Evolutionary conservation across 192 early-diverging fungal genomes (phyloP).

Genomic region (Umbelopsis sp.): DNA sequence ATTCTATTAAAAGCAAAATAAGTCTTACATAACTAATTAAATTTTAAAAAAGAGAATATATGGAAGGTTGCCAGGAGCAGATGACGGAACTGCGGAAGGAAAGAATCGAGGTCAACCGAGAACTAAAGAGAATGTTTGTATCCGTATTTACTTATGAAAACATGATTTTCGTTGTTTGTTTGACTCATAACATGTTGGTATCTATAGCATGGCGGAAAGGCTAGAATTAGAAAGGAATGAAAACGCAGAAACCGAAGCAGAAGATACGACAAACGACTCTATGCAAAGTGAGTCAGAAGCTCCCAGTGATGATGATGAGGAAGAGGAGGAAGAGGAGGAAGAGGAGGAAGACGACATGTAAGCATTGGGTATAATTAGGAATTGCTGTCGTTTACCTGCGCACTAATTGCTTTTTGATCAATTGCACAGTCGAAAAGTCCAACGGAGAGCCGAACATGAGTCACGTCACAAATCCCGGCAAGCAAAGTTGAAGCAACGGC

Average conservation of each 20-base stretch:
- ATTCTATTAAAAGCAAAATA: too few species aligned
- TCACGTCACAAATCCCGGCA: constrained; percentile 45
- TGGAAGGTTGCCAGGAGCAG: constrained; percentile 74
- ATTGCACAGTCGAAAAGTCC: constrained; percentile 11
- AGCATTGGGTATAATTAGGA: not conserved
- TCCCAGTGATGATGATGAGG: constrained; percentile 30
- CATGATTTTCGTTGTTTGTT: not conserved
- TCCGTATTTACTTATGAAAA: not conserved
- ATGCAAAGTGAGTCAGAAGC: constrained; percentile 18
- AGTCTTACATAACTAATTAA: too few species aligned
- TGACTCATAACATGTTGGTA: not conserved
- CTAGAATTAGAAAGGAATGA: constrained; percentile 46
- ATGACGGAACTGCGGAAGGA: constrained; percentile 74
- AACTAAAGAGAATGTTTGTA: constrained; percentile 65
- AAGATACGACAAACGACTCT: not conserved
- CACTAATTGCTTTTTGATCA: too few species aligned
- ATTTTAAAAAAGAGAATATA: constrained; percentile 56
- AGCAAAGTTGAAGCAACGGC: constrained; percentile 45
- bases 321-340: constrained; percentile 39
- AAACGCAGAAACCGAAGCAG: not conserved
- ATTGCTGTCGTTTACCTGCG: too few species aligned
- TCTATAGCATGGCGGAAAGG: constrained; percentile 34
- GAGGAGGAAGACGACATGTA: constrained; percentile 34
- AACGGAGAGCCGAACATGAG: constrained; percentile 21
- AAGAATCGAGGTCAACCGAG: constrained; percentile 68